phyloP scores from a whole-genome alignment of 768 basidiomycete genomes.

The Leccinum obscurum region DNA sequence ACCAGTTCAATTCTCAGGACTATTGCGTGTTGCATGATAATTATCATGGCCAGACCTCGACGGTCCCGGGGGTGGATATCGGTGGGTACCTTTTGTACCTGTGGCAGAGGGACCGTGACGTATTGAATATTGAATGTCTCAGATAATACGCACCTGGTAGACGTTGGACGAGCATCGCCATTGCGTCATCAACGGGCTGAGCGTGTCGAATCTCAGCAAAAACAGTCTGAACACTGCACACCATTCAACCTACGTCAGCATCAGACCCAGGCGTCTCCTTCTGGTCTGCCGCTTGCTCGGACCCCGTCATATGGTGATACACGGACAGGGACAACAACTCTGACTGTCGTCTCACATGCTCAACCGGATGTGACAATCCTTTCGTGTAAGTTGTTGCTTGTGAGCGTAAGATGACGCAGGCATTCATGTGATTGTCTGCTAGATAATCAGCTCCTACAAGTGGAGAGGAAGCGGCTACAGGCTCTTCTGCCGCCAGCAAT shows the following conservation, averaged over 20 bases:
- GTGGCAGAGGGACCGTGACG: background rate
- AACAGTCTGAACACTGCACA: background rate
- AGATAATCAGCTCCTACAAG: conserved; percentile 11
- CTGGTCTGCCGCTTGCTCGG: background rate
- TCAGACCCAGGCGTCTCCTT: background rate
- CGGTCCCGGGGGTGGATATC: background rate
- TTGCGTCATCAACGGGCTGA: conserved; percentile 2
- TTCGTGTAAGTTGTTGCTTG: conserved; percentile 6
- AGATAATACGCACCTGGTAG: conserved; percentile 7
- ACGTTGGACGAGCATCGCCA: background rate
- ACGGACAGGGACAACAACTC: background rate
- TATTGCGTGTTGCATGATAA: background rate
- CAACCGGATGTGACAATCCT: background rate
- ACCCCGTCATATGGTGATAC: background rate
- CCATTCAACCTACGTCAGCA: background rate
- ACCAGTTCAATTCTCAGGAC: conserved; percentile 1
- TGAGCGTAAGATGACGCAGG: background rate
- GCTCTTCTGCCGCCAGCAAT: background rate
- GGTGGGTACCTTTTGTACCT: conserved; percentile 10
- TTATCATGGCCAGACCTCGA: background rate
- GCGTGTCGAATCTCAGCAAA: background rate
- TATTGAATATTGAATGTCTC: background rate
- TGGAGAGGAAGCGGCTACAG: background rate
- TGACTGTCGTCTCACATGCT: background rate
- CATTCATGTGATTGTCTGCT: background rate